Evolutionary conservation across 2,329 filamentous ascomycete species (phyloP).

Genomic region (Fusarium virguliforme): DNA sequence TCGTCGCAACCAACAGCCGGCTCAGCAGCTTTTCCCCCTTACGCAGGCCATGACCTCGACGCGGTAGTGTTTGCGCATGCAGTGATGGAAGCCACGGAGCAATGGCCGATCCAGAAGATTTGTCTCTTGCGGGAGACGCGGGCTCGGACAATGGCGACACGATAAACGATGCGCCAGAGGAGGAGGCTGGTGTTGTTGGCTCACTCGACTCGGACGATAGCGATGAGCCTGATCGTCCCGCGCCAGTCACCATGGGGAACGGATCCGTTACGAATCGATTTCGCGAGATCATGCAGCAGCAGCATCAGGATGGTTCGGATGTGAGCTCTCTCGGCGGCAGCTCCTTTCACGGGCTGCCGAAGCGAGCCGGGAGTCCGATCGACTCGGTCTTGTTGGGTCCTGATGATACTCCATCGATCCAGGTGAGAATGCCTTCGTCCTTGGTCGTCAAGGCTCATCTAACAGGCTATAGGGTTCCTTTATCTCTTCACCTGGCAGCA

Average conservation of each 20-base stretch:
- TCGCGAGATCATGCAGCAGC: conserved; percentile 62
- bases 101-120: conserved; percentile 68
- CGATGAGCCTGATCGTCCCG: conserved; percentile 34
- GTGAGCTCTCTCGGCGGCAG: conserved; percentile 67
- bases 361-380: conserved; percentile 76
- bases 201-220: conserved; percentile 37
- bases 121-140: conserved; percentile 59
- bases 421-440: conserved; percentile 67
- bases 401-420: conserved; percentile 87
- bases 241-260: conserved; percentile 45
- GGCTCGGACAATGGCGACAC: conserved; percentile 62
- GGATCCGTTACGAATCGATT: conserved; percentile 60
- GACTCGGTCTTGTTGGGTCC: conserved; percentile 81
- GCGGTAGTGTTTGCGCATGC: conserved; percentile 50
- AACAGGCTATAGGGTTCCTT: conserved; percentile 69
- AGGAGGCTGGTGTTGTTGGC: conserved; percentile 29
- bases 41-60: conserved; percentile 50
- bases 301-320: conserved; percentile 65
- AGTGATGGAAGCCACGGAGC: conserved; percentile 61
- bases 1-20: conserved; percentile 42
- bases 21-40: conserved; percentile 34
- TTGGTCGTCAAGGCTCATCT: conserved; percentile 32
- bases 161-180: conserved; percentile 46
- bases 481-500: conserved; percentile 80
- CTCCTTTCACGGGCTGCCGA: conserved; percentile 65